Conservation (phyloP, 2,329 filamentous ascomycete genomes). For the Colletotrichum lindemuthianum region DNA sequence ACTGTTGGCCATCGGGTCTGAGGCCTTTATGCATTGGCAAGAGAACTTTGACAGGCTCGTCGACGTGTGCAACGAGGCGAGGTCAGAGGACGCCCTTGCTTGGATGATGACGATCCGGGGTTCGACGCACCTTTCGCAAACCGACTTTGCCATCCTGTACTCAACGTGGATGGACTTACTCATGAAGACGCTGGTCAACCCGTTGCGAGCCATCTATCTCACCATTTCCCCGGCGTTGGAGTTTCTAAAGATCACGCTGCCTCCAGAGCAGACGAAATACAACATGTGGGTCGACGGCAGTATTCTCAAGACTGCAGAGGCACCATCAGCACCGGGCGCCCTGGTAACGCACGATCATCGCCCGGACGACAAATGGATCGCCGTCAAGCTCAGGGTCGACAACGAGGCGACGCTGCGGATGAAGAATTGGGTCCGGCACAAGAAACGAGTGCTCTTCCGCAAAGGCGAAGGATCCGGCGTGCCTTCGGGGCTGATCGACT, state of each 20-base stretch:
- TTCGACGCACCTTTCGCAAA: constrained; percentile 73
- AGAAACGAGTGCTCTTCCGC: constrained; percentile 39
- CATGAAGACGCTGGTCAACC: constrained; percentile 72
- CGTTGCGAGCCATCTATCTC: constrained; percentile 69
- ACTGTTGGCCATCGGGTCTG: constrained; percentile 71
- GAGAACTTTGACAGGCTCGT: constrained; percentile 69
- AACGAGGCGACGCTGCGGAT: constrained; percentile 66
- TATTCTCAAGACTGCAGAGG: constrained; percentile 54
- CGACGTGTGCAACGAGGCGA: constrained; percentile 65
- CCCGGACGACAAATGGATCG: constrained; percentile 68
- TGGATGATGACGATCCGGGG: constrained; percentile 66
- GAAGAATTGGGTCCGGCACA: constrained; percentile 53
- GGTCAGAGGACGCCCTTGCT: constrained; percentile 53
- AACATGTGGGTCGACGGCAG: constrained; percentile 64
- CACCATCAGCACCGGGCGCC: constrained; percentile 43
- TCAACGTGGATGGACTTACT: constrained; percentile 66
- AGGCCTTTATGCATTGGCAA: constrained; percentile 77
- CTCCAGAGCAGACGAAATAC: constrained; percentile 56
- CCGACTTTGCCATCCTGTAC: constrained; percentile 74
- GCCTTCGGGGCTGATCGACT: constrained; percentile 43
- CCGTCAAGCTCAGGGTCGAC: constrained; percentile 64
- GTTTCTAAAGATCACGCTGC: constrained; percentile 66
- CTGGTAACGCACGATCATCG: constrained; percentile 61
- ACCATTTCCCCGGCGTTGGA: constrained; percentile 72
- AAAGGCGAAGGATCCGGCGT: constrained; percentile 45